phyloP scores from a whole-genome alignment of 805 yeast genomes.

The Kodamaea restingae region DNA sequence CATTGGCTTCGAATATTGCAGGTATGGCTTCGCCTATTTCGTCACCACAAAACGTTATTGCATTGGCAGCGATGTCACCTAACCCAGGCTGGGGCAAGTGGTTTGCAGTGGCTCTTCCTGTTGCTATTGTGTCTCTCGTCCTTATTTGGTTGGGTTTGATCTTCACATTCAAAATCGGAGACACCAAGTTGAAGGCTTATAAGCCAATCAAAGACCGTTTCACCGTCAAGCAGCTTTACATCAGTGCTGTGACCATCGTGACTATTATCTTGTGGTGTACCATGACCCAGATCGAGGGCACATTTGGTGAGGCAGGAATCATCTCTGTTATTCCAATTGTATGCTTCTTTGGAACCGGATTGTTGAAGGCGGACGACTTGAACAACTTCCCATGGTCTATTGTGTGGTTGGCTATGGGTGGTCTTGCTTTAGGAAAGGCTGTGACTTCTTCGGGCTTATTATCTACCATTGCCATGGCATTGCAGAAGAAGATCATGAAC shows the following conservation, averaged over 20 bases:
- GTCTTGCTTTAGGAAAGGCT: conserved; percentile 50
- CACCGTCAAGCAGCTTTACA: conserved; percentile 42
- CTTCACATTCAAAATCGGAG: conserved; percentile 52
- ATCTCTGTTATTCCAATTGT: conserved; percentile 46
- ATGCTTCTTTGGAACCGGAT: conserved; percentile 47
- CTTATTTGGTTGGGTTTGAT: conserved; percentile 71
- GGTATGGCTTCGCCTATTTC: conserved; percentile 98
- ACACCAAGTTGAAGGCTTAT: conserved; percentile 45
- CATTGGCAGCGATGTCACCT: conserved; percentile 77
- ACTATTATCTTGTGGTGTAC: conserved; percentile 51
- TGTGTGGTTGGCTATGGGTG: conserved; percentile 53
- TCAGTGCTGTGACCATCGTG: conserved; percentile 36
- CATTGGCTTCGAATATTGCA: conserved; percentile 87
- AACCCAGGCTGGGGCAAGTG: conserved; percentile 87
- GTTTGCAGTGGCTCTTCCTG: conserved; percentile 87
- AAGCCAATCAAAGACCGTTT: conserved; percentile 45
- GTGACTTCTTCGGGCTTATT: conserved; percentile 48
- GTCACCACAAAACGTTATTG: conserved; percentile 93
- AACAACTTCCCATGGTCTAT: conserved; percentile 55
- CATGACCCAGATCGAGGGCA: conserved; percentile 36
- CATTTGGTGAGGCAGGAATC: conserved; percentile 48
- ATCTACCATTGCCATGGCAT: conserved; percentile 42
- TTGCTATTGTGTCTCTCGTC: conserved; percentile 57
- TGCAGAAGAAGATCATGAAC: conserved; percentile 38
- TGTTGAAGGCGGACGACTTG: conserved; percentile 44